These are phyloP conservation scores for Oryza longistaminata DNA, from an alignment of 176 grass and related monocot species.

Conservation along the genomic window DNA sequence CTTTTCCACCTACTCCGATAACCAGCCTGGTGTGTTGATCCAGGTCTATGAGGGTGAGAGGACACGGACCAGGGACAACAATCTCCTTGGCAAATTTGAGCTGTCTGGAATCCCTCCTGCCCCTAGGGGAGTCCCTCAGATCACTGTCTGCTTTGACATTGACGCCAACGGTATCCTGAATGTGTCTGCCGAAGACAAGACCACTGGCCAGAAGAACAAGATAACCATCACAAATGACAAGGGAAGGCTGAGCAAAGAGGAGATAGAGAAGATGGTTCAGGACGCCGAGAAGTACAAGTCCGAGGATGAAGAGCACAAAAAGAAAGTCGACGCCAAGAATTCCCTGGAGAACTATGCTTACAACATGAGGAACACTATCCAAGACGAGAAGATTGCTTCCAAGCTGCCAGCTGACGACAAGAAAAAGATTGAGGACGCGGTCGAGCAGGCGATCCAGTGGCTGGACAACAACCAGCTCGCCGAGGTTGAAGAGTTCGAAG, in stretches of 20 bases:
- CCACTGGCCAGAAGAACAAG: constrained; percentile 58
- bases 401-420: constrained; percentile 36
- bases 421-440: constrained; percentile 46
- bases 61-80: constrained; percentile 58
- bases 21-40: constrained; percentile 64
- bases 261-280: constrained; percentile 65
- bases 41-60: constrained; percentile 63
- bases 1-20: constrained; percentile 62
- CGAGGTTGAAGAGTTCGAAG: constrained; percentile 1
- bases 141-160: constrained; percentile 59
- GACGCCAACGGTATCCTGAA: constrained; percentile 61
- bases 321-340: constrained; percentile 52
- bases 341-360: constrained; percentile 60
- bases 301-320: constrained; percentile 59
- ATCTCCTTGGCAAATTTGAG: constrained; percentile 62
- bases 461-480: constrained; percentile 51
- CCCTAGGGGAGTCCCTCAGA: constrained; percentile 61
- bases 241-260: constrained; percentile 59
- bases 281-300: constrained; percentile 60
- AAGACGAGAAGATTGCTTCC: constrained; percentile 59
- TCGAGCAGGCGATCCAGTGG: constrained; percentile 51
- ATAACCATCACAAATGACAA: constrained; percentile 63
- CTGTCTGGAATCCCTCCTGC: constrained; percentile 57
- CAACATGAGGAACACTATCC: constrained; percentile 66
- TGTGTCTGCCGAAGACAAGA: constrained; percentile 58